Evolutionary conservation across 2,329 filamentous ascomycete species (phyloP).

Genomic region (Cadophora gregata): DNA sequence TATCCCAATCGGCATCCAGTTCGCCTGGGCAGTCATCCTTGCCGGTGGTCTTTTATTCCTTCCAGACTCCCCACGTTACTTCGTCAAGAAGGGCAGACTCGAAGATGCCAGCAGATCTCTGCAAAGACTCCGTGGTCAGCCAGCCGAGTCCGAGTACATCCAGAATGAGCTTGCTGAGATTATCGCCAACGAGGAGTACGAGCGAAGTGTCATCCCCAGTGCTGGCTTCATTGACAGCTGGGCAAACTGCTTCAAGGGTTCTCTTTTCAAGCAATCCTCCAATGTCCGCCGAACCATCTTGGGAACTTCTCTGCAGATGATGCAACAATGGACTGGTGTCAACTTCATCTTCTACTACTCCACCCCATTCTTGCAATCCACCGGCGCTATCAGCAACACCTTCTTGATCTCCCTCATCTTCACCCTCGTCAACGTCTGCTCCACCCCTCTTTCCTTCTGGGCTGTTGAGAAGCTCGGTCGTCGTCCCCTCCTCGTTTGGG

Average conservation of each 20-base stretch:
- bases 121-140: conserved; percentile 74
- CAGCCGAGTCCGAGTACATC: conserved; percentile 74
- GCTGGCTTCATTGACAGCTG: conserved; percentile 71
- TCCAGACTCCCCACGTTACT: conserved; percentile 86
- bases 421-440: conserved; percentile 85
- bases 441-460: conserved; percentile 87
- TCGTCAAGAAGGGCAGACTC: conserved; percentile 77
- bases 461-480: conserved; percentile 83
- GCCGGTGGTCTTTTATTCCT: conserved; percentile 74
- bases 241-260: conserved; percentile 70
- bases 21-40: conserved; percentile 80
- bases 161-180: conserved; percentile 83
- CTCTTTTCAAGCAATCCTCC: conserved; percentile 61
- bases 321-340: conserved; percentile 79
- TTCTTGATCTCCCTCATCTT: conserved; percentile 88
- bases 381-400: conserved; percentile 75
- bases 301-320: conserved; percentile 78
- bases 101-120: conserved; percentile 68
- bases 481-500: conserved; percentile 78
- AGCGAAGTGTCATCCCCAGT: conserved; percentile 70
- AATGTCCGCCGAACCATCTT: conserved; percentile 75
- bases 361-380: conserved; percentile 81
- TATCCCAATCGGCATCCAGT: conserved; percentile 81
- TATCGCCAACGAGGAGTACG: conserved; percentile 87
- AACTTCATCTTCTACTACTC: conserved; percentile 94